These are phyloP conservation scores for Ceriops tagal DNA, from an alignment of 345 rosid genomes.

Conservation along the genomic window DNA sequence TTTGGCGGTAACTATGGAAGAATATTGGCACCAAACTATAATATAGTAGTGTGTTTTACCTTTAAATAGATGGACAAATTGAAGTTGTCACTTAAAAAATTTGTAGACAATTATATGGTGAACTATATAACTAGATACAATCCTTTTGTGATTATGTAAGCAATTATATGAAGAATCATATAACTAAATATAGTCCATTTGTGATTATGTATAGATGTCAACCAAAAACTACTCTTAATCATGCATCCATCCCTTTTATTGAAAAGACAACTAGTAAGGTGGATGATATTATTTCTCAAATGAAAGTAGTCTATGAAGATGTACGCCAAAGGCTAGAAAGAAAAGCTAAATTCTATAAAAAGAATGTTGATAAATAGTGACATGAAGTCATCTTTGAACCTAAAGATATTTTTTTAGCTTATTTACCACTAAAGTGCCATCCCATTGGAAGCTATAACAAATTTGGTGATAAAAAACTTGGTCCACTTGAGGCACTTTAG, in stretches of 20 bases:
- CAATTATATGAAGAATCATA: neutral
- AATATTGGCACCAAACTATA: neutral
- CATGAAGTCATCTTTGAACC: neutral
- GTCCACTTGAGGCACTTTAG: neutral
- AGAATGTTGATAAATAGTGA: neutral
- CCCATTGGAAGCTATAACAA: neutral
- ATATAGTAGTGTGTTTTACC: too few species aligned
- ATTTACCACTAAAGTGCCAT: neutral
- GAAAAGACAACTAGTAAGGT: neutral
- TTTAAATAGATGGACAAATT: too few species aligned
- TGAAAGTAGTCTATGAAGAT: neutral
- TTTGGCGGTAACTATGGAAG: neutral
- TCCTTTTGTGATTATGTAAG: neutral
- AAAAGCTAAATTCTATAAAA: neutral
- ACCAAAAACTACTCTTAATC: neutral
- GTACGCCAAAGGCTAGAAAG: too few species aligned
- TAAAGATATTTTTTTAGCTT: slow-evolving; percentile 3
- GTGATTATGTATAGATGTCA: neutral
- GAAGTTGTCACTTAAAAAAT: neutral
- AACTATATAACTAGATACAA: neutral
- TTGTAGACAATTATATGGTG: neutral
- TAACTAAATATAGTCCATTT: neutral
- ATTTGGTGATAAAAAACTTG: neutral
- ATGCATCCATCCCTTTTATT: neutral
- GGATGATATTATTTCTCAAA: neutral